A percentile compares a stretch with the other conserved stretches of the same genome.
Conservation (phyloP, 1,139 yeast species). For the Geotrichum reessii region DNA sequence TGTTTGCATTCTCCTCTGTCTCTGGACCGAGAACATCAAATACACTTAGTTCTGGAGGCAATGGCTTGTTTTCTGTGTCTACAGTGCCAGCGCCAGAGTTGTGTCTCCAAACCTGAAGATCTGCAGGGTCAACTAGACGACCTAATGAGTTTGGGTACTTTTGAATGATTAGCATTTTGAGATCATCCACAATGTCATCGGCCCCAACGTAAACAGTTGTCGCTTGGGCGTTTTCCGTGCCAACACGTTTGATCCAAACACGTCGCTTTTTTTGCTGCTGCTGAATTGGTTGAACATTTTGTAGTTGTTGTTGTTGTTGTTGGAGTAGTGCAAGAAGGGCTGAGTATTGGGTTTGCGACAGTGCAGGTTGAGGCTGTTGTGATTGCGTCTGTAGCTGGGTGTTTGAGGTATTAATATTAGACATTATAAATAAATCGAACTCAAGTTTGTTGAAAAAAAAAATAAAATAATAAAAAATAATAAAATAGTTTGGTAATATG, state of each 20-base stretch:
- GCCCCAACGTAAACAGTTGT: constrained; percentile 58
- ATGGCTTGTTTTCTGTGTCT: not conserved
- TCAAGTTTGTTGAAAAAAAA: not conserved
- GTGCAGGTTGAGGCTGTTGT: constrained; percentile 9
- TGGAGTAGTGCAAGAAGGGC: constrained; percentile 8
- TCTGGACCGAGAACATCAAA: constrained; percentile 6
- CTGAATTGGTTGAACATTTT: not conserved
- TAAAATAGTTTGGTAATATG: not conserved
- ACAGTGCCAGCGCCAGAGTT: constrained; percentile 15
- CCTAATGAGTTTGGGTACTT: constrained; percentile 71
- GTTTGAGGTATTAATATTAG: not conserved
- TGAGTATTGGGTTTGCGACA: constrained; percentile 2
- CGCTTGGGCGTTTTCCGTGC: constrained; percentile 42
- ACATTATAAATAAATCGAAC: not conserved
- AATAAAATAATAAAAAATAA: too few relatives aligned
- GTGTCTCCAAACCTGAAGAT: constrained; percentile 33
- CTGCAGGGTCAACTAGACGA: constrained; percentile 62
- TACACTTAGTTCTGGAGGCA: constrained; percentile 6
- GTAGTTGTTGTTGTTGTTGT: constrained; percentile 1
- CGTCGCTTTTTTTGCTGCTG: constrained; percentile 32
- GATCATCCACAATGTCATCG: constrained; percentile 57
- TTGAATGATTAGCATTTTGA: constrained; percentile 52
- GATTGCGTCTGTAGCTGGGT: constrained; percentile 6
- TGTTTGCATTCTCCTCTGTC: not conserved
- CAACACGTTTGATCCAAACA: constrained; percentile 59